Base-by-base conservation (phyloP, 1,139 yeast species). In the Blastobotrys apis region DNA sequence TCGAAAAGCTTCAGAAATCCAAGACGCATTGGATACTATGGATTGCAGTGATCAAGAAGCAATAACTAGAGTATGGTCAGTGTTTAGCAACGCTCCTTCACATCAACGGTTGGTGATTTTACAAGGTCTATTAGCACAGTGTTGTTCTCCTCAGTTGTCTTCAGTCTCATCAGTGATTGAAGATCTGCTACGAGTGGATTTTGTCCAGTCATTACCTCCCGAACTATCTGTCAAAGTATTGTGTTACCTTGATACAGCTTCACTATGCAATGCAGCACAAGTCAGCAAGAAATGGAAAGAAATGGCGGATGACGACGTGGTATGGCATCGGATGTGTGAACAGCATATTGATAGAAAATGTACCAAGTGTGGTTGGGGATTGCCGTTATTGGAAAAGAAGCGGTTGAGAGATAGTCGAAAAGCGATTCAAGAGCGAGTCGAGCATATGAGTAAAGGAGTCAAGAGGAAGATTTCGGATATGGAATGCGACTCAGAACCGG, bases 281-380 rank as follows among this genome's bases (percentile, higher is more conserved):
- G 98, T 92, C 2, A 83, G 90, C 34, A 75, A 79, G 43, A 77
- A 77, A 47, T 92, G 98, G 98, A 81, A 85, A 59, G 70, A 72
- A 43, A 69, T 92, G 45, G 97, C 98, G 1, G 97, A 92, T 64
- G 97, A 90, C 62, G 97, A 92, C 59, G 69, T 94, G 44, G 97
- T 92, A 5, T 92, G 98, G 98, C 94, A 92, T 63, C 88, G 92
- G 55, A 84, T 92, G 92, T 92, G 98, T 64, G 96, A 88, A 63
- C 98, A 92, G 65, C 98, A 92, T 63, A 92, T 92, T 47, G 98
- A 92, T 65, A 74, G 95, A 49, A 92, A 92, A 64, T 92, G 98
- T 66, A 95, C 97, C 36, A 87, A 86, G 62, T 92, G 98, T 70
- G 98, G 98, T 9, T 92, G 98, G 98, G 98, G 98, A 4, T 72